Conservation (phyloP, 805 yeast species). For the Zygotorulaspora florentina region DNA sequence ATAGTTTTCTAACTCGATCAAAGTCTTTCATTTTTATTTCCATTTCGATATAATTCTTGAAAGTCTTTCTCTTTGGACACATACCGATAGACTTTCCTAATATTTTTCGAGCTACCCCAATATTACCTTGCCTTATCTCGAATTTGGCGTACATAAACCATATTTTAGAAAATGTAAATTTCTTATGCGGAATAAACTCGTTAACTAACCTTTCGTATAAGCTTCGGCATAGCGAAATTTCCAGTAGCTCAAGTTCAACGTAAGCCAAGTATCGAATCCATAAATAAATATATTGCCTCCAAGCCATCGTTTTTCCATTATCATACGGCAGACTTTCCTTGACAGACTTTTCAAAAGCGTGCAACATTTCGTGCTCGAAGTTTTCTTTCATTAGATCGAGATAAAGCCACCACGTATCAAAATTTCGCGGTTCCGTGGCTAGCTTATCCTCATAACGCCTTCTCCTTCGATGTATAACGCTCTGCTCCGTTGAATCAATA, state of each 20-base stretch:
- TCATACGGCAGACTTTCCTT: conserved; percentile 26
- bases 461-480: conserved; percentile 51
- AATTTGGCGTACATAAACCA: conserved; percentile 74
- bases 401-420: conserved; percentile 82
- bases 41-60: conserved; percentile 59
- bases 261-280: conserved; percentile 65
- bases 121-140: conserved; percentile 57
- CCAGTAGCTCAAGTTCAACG: conserved; percentile 49
- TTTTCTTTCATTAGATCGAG: conserved; percentile 47
- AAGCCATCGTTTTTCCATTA: conserved; percentile 40
- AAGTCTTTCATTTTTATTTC: conserved; percentile 71
- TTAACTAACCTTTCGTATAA: conserved; percentile 49
- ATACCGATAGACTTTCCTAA: conserved; percentile 71
- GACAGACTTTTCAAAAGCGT: conserved; percentile 16
- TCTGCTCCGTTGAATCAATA: conserved; percentile 47
- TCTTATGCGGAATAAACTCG: conserved; percentile 49
- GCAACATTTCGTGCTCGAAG: conserved; percentile 14
- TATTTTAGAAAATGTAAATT: conserved; percentile 62
- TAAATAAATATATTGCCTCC: conserved; percentile 68
- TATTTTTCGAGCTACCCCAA: conserved; percentile 57
- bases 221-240: conserved; percentile 44
- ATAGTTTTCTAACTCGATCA: conserved; percentile 72
- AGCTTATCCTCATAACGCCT: conserved; percentile 50
- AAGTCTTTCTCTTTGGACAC: conserved; percentile 55
- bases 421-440: conserved; percentile 48